Evolutionary conservation across 176 grass and related monocot species (phyloP).

Genomic region (Rhipidocladum racemiflorum): DNA sequence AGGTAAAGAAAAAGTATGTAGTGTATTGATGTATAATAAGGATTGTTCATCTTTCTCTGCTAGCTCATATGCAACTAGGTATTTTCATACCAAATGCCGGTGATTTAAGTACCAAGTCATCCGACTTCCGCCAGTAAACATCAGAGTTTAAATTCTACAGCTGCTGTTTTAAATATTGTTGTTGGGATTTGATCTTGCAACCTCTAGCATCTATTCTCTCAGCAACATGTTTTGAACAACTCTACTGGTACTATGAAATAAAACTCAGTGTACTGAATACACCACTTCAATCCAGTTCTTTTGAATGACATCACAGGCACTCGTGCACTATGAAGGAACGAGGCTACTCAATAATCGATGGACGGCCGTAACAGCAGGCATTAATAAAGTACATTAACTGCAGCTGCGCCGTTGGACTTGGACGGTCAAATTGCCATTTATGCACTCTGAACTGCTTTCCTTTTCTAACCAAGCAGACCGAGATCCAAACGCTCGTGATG

Average conservation of each 20-base stretch:
- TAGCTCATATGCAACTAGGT: background rate
- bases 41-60: background rate
- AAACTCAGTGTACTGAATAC: background rate
- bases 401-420: background rate
- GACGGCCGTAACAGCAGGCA: background rate
- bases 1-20: background rate
- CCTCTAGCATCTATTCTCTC: background rate
- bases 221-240: too few species aligned
- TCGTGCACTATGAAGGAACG: background rate
- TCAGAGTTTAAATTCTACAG: background rate
- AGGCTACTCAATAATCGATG: background rate
- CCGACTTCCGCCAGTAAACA: background rate
- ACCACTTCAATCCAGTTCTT: background rate
- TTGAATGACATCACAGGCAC: background rate
- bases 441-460: background rate
- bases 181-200: background rate
- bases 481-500: slow-evolving; percentile 6
- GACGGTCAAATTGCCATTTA: background rate
- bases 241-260: background rate
- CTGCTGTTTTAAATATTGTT: background rate
- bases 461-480: slow-evolving; percentile 14
- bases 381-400: background rate
- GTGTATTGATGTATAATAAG: background rate
- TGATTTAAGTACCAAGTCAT: background rate
- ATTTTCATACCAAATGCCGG: background rate